Evolutionary conservation across 2,329 filamentous ascomycete genomes (phyloP), one percentile per base, ranked within the genome.

Genomic region (Fusarium euwallaceae): DNA sequence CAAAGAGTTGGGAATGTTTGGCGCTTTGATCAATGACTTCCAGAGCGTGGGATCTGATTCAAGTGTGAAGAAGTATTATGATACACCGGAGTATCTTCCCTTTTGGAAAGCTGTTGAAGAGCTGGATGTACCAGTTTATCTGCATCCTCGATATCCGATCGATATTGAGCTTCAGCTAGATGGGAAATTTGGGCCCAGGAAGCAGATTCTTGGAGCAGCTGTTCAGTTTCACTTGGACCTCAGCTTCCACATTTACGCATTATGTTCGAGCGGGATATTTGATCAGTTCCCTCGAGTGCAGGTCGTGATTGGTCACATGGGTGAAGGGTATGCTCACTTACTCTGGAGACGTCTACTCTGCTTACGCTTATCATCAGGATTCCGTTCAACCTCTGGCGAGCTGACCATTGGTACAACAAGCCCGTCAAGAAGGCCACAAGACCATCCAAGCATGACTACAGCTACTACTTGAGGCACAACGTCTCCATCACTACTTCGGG

Each of bases 251-350:
- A 63, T 73, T 4, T 70, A 70, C 5, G 63, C 70, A 0, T 24
- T 73, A n/a, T 73, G 71, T 10, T 73, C 70, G 1, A 73, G 67
- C 16, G 70, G 71, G 36, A 14, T 67, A 9, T 73, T 73, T 48
- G 71, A 73, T 16, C 10, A 12, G 5, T 72, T 73, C 0, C 59
- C 69, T 0, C 6, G n/a, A 1, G 41, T 24, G 1, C 68, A 73
- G 7, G 37, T 73, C 2, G 48, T 72, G 2, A 39, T 61, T 22
- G 71, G 71, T 4, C 71, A 73, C 20, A 20, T 73, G 8, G 70
- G 71, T 11, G 71, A 73, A 24, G 60, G 67, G 69, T 70, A 70
- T 58, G 10, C 14, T 14, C 4, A 43, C 16, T 14, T 14, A 17
- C 3, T 37, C 5, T 20, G 12, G 5, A 17, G 14, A 61, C 10